These are phyloP conservation scores for Carex sylvatica DNA, from an alignment of 202 grass and related monocot species.

Conservation along the genomic window DNA sequence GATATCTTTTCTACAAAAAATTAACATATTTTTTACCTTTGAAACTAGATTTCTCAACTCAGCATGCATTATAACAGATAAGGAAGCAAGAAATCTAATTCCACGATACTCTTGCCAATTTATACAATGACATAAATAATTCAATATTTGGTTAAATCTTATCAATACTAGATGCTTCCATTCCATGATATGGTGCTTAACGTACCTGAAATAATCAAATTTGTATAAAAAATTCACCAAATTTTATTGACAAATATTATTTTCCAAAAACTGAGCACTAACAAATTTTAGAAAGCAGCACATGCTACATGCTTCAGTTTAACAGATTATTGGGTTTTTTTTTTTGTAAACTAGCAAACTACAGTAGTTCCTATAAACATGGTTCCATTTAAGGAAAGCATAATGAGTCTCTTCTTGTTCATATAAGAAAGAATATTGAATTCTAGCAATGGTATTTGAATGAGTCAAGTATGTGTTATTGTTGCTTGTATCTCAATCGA, in stretches of 20 bases:
- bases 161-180: not conserved
- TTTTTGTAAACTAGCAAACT: not conserved
- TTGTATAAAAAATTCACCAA: not conserved
- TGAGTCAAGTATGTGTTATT: not conserved
- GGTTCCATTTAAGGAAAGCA: not conserved
- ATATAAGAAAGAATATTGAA: not conserved
- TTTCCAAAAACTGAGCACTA: not conserved
- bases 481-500: not conserved
- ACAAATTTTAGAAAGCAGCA: not conserved
- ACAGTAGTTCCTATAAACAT: not conserved
- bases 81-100: not conserved
- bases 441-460: slow-evolving; percentile 6
- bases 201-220: not conserved
- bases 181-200: not conserved
- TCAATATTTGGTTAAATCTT: not conserved
- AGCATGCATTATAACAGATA: not conserved
- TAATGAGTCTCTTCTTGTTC: not conserved
- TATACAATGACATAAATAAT: not conserved
- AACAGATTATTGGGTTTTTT: not conserved
- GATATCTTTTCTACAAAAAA: not conserved
- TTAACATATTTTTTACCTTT: not conserved
- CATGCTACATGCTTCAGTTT: not conserved
- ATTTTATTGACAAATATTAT: not conserved
- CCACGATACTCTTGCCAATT: not conserved
- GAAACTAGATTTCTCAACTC: not conserved